A percentile compares a stretch with the other conserved stretches of the same genome.
phyloP scores from a whole-genome alignment of 23 red algal species.

The Cyanidioschyzon merolae region DNA sequence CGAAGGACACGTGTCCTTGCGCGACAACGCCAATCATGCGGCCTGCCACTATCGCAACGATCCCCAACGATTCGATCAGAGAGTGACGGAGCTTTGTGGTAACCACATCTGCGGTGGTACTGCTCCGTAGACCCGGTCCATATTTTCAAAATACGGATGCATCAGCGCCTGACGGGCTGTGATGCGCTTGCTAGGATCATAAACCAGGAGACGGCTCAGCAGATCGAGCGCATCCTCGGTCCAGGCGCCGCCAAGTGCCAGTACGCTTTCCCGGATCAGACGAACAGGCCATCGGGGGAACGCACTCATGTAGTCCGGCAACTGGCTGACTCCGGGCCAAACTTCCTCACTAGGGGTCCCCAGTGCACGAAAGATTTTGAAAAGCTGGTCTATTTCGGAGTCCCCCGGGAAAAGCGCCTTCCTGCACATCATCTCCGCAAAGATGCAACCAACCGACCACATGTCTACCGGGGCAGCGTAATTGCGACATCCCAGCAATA shows the following conservation, averaged over 20 bases:
- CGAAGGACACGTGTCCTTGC: no score
- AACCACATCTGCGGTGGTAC: neutral
- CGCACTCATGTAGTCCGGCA: constrained; percentile 74
- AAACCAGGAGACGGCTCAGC: constrained; percentile 69
- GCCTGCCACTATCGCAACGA: no score
- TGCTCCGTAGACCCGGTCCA: constrained; percentile 26
- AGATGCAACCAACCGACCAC: constrained; percentile 99
- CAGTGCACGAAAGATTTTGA: constrained; percentile 94
- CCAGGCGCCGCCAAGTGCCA: constrained; percentile 32
- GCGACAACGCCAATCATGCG: no score
- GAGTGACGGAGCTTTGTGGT: neutral
- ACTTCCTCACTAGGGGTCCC: constrained; percentile 77
- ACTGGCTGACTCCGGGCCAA: constrained; percentile 59
- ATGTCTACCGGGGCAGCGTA: constrained; percentile 94
- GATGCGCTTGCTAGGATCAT: constrained; percentile 72
- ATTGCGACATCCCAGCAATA: constrained; percentile 75
- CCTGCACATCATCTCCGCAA: constrained; percentile 91
- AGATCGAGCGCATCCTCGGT: constrained; percentile 53
- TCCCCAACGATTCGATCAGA: no score
- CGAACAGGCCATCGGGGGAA: constrained; percentile 82
- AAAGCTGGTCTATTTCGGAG: constrained; percentile 94
- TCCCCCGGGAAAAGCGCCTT: constrained; percentile 88
- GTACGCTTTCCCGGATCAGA: constrained; percentile 59
- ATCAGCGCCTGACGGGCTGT: constrained; percentile 57
- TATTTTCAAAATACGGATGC: constrained; percentile 78